Evolutionary conservation across 768 basidiomycete species (phyloP).

Genomic region (Mycena alexandri): DNA sequence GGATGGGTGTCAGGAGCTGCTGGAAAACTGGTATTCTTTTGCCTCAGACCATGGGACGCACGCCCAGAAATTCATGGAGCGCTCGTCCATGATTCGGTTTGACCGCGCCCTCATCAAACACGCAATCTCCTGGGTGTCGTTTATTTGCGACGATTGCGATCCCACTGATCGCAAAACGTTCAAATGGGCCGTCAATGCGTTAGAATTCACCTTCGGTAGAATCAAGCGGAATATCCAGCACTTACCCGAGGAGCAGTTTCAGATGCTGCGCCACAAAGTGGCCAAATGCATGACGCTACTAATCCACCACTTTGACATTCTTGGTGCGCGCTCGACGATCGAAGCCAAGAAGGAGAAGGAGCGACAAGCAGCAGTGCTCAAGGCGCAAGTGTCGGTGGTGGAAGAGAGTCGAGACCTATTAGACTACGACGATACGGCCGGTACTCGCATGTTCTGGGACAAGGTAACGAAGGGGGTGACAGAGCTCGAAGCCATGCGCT

Average conservation of each 20-base stretch:
- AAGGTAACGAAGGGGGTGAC: conserved; percentile 69
- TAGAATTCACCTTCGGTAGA: conserved; percentile 91
- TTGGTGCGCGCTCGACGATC: conserved; percentile 90
- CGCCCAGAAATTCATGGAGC: conserved; percentile 90
- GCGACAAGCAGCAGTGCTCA: conserved; percentile 71
- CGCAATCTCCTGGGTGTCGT: conserved; percentile 97
- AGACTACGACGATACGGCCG: conserved; percentile 60
- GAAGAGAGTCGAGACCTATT: conserved; percentile 67
- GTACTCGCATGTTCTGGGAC: conserved; percentile 84
- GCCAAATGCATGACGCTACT: conserved; percentile 97
- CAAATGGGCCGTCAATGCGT: conserved; percentile 96
- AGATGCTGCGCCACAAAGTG: conserved; percentile 90
- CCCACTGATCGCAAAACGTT: conserved; percentile 96
- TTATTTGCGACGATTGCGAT: conserved; percentile 98
- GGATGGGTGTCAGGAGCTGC: conserved; percentile 81
- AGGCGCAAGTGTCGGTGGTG: conserved; percentile 64
- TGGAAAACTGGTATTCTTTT: conserved; percentile 95
- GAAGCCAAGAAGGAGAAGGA: conserved; percentile 95
- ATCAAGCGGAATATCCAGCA: conserved; percentile 93
- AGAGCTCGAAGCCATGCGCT: conserved; percentile 74
- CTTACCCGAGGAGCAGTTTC: conserved; percentile 89
- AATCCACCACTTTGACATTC: conserved; percentile 97
- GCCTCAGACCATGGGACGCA: conserved; percentile 97
- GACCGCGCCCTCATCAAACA: conserved; percentile 87
- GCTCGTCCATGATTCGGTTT: conserved; percentile 76